Conservation (phyloP, 2,329 filamentous ascomycete species). For the Stenocarpella maydis region DNA sequence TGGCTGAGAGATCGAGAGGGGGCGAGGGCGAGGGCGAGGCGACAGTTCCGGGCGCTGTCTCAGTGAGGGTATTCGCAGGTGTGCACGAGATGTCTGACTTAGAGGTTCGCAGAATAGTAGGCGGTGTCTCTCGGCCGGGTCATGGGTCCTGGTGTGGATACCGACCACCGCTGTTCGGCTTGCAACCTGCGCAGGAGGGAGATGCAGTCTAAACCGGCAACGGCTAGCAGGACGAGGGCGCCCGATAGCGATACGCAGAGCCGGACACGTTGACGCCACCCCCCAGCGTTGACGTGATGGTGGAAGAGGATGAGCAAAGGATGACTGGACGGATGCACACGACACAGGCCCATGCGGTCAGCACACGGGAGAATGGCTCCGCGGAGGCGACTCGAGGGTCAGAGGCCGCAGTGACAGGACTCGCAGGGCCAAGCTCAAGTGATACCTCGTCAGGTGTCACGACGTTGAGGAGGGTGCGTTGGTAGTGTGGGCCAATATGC, state of each 20-base stretch:
- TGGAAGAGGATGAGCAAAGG: conserved; percentile 14
- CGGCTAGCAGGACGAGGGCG: conserved; percentile 21
- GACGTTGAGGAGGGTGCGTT: background rate
- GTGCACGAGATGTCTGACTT: background rate
- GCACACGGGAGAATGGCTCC: conserved; percentile 5
- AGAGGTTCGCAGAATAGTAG: background rate
- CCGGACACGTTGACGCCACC: conserved; percentile 19
- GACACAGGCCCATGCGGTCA: conserved; percentile 19
- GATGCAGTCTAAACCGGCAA: conserved; percentile 27
- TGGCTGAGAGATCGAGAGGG: background rate
- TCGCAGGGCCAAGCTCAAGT: conserved; percentile 12
- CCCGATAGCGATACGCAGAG: conserved; percentile 6
- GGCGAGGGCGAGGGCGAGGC: background rate
- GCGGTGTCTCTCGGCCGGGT: background rate
- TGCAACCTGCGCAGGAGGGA: conserved; percentile 3
- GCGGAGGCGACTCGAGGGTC: conserved; percentile 5
- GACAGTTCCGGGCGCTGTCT: background rate
- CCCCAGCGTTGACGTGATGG: conserved; percentile 32
- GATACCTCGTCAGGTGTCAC: conserved; percentile 12
- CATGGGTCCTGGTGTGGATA: background rate
- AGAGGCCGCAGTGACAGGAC: conserved; percentile 1
- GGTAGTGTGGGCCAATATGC: too few relatives aligned
- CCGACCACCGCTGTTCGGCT: conserved; percentile 26
- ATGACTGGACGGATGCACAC: conserved; percentile 11
- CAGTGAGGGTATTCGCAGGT: background rate